Conservation (phyloP, 2,329 filamentous ascomycete species). For the Aspergillus pseudoglaucus region DNA sequence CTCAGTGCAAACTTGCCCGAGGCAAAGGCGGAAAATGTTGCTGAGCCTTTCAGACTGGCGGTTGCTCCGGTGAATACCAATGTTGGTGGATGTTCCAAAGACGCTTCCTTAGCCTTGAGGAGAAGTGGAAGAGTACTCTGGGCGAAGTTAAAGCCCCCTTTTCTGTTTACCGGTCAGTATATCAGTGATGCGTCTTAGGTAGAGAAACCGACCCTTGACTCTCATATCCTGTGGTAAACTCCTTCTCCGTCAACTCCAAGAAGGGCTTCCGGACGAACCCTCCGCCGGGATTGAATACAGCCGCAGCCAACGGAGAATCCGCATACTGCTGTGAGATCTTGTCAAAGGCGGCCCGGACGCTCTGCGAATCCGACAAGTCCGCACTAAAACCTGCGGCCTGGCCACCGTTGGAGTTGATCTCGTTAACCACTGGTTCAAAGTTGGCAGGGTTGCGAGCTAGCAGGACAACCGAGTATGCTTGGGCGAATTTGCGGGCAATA, state of each 20-base stretch:
- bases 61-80: slow-evolving; percentile 85
- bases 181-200: background rate
- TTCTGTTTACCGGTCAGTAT: slow-evolving; percentile 15
- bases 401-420: slow-evolving; percentile 54
- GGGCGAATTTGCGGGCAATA: slow-evolving; percentile 54
- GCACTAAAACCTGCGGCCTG: slow-evolving; percentile 56
- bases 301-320: slow-evolving; percentile 42
- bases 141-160: slow-evolving; percentile 69
- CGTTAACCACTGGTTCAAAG: slow-evolving; percentile 49
- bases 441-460: slow-evolving; percentile 54
- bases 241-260: slow-evolving; percentile 53
- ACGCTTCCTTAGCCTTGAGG: slow-evolving; percentile 49
- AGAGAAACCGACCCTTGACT: slow-evolving; percentile 41
- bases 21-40: slow-evolving; percentile 64
- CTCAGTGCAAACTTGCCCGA: slow-evolving; percentile 74
- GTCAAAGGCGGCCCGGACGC: slow-evolving; percentile 48
- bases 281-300: slow-evolving; percentile 57
- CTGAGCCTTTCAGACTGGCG: slow-evolving; percentile 66
- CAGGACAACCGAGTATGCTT: slow-evolving; percentile 53
- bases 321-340: slow-evolving; percentile 50
- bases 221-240: slow-evolving; percentile 48
- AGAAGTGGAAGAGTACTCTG: slow-evolving; percentile 65
- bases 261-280: slow-evolving; percentile 55
- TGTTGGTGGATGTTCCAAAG: slow-evolving; percentile 58
- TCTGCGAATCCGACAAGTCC: slow-evolving; percentile 49